Percentiles rank a stretch among this genome's conserved stretches.
These are phyloP conservation scores for Solanum piurae DNA, from an alignment of 257 asterid genomes.

Conservation along the genomic window DNA sequence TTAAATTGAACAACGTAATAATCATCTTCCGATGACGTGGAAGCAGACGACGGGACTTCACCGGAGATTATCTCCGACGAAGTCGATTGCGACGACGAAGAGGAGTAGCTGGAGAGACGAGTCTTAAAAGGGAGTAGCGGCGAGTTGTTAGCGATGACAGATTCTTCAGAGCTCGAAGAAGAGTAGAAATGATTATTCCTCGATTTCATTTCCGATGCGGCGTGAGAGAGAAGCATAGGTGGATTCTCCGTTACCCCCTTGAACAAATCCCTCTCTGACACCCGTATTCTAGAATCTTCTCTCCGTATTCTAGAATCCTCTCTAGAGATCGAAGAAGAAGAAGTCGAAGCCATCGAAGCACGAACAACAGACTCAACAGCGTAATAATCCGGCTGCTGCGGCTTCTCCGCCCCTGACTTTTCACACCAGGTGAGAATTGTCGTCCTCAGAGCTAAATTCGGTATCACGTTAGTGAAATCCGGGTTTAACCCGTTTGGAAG, in stretches of 20 bases:
- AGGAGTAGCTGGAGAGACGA: conserved; percentile 65
- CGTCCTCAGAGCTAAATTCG: conserved; percentile 58
- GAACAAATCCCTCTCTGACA: conserved; percentile 44
- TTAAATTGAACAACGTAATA: conserved; percentile 17
- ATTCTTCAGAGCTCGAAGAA: conserved; percentile 78
- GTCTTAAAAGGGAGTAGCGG: conserved; percentile 58
- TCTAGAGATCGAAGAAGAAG: not conserved
- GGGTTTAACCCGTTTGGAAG: conserved; percentile 56
- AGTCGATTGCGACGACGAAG: conserved; percentile 57
- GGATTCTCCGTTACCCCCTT: conserved; percentile 40
- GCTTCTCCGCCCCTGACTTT: conserved; percentile 31
- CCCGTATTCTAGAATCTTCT: conserved; percentile 9
- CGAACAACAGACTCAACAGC: conserved; percentile 37
- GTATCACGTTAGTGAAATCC: conserved; percentile 56
- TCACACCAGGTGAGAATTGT: conserved; percentile 69
- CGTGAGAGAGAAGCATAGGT: conserved; percentile 29
- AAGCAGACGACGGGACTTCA: conserved; percentile 18
- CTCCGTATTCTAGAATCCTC: conserved; percentile 7
- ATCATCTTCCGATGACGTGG: conserved; percentile 33
- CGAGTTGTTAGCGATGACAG: conserved; percentile 65
- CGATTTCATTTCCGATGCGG: conserved; percentile 40
- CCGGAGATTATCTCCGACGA: conserved; percentile 50
- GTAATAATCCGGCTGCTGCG: conserved; percentile 36
- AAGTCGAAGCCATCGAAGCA: conserved; percentile 9
- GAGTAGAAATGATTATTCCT: conserved; percentile 20